Conservation (phyloP, 305 asterid genomes). For the Fraxinus albicans region DNA sequence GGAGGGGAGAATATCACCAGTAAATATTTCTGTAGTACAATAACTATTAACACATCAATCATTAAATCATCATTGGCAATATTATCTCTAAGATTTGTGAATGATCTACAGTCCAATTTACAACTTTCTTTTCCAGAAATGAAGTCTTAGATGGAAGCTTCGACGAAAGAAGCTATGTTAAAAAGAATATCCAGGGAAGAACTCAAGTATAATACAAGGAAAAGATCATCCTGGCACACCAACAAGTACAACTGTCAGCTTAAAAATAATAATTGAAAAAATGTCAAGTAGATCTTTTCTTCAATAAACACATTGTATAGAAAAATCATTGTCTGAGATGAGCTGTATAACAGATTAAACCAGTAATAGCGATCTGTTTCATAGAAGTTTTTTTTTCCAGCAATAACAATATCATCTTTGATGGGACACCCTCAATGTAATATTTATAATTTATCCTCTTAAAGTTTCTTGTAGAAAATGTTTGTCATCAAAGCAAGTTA, state of each 20-base stretch:
- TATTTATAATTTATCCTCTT: neutral
- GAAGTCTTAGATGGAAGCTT: neutral
- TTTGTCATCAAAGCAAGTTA: neutral
- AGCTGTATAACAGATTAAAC: neutral
- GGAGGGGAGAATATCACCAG: neutral
- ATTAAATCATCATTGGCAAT: neutral
- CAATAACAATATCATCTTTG: neutral
- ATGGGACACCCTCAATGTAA: neutral
- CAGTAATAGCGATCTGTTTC: neutral
- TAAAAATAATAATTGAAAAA: neutral
- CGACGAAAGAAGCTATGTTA: neutral
- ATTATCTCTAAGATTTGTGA: neutral
- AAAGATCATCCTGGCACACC: neutral
- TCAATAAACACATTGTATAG: neutral
- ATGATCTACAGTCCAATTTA: neutral
- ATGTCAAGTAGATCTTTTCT: neutral
- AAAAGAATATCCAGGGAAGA: neutral
- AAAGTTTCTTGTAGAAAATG: neutral
- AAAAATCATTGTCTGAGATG: neutral
- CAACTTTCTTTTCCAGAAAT: neutral
- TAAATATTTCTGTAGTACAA: neutral
- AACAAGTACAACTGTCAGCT: neutral
- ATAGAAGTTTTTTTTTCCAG: neutral
- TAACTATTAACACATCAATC: neutral
- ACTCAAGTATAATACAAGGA: neutral